phyloP scores from a whole-genome alignment of 192 early-diverging fungal species.

The Hyaloraphidium curvatum region DNA sequence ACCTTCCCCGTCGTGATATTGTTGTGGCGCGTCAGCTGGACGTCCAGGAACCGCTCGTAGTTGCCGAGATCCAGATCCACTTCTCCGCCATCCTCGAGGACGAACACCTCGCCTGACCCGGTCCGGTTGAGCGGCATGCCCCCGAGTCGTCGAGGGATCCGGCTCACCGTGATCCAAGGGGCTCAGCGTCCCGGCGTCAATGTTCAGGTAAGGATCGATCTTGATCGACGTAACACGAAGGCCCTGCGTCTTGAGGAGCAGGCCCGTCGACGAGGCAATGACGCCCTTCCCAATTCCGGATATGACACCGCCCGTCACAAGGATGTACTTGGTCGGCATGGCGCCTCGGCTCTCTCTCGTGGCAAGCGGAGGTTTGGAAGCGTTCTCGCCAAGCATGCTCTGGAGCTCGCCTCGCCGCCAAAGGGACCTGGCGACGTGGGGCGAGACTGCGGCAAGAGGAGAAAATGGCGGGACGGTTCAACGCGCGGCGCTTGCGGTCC shows the following conservation, averaged over 20 bases:
- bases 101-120: conserved; percentile 81
- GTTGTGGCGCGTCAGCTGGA: conserved; percentile 84
- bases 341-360: too few relatives aligned
- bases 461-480: too few relatives aligned
- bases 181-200: conserved; percentile 92
- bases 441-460: too few relatives aligned
- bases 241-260: conserved; percentile 80
- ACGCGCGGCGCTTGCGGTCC: too few relatives aligned
- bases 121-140: background rate
- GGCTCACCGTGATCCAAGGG: conserved; percentile 85
- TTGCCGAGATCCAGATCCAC: conserved; percentile 98
- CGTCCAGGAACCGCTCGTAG: conserved; percentile 95
- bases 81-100: conserved; percentile 94
- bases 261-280: conserved; percentile 92
- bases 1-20: conserved; percentile 99
- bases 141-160: background rate
- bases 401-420: too few relatives aligned
- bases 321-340: conserved; percentile 82
- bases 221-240: conserved; percentile 93
- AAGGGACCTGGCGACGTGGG: too few relatives aligned
- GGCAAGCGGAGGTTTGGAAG: too few relatives aligned
- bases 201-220: conserved; percentile 98
- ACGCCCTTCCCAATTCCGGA: conserved; percentile 99
- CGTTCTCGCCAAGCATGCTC: too few relatives aligned
- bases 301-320: conserved; percentile 96